These are phyloP conservation scores for Capsella rubella DNA, from an alignment of 441 rosid species.

Conservation along the genomic window DNA sequence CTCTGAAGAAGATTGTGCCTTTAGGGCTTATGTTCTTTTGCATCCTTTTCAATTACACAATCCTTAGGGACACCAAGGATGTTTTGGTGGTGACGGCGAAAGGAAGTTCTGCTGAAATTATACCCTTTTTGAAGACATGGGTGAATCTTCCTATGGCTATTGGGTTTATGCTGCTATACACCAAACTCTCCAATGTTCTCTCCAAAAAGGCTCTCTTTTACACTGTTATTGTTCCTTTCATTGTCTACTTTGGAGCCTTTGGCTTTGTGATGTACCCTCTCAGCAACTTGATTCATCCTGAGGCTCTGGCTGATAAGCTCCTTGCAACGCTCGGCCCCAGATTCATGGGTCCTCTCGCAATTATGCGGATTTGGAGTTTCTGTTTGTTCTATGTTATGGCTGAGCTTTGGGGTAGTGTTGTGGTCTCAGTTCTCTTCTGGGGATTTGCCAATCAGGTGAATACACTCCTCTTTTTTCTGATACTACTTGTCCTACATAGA, in stretches of 20 bases:
- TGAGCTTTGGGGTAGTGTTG: slow-evolving; percentile 99
- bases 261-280: slow-evolving; percentile 94
- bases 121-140: slow-evolving; percentile 97
- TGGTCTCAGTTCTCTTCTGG: slow-evolving; percentile 95
- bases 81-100: slow-evolving; percentile 94
- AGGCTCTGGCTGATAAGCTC: slow-evolving; percentile 85
- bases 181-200: slow-evolving; percentile 73
- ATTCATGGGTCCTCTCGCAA: slow-evolving; percentile 96
- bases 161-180: slow-evolving; percentile 92
- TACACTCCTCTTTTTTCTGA: not conserved
- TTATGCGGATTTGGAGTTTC: slow-evolving; percentile 95
- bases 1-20: slow-evolving; percentile 87
- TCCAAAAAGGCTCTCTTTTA: slow-evolving; percentile 90
- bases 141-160: slow-evolving; percentile 98
- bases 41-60: slow-evolving; percentile 91
- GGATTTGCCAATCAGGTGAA: slow-evolving; percentile 98
- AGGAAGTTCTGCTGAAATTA: slow-evolving; percentile 97
- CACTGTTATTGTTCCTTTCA: slow-evolving; percentile 87
- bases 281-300: slow-evolving; percentile 79
- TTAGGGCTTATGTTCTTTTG: slow-evolving; percentile 98
- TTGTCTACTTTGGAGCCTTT: slow-evolving; percentile 94
- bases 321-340: slow-evolving; percentile 85
- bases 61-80: slow-evolving; percentile 95
- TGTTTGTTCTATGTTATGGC: slow-evolving; percentile 99
- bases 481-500: not conserved